Percentiles rank a stretch among this genome's conserved stretches.
Evolutionary conservation across 306 rosid species (phyloP).

Genomic region (Lotus japonicus): DNA sequence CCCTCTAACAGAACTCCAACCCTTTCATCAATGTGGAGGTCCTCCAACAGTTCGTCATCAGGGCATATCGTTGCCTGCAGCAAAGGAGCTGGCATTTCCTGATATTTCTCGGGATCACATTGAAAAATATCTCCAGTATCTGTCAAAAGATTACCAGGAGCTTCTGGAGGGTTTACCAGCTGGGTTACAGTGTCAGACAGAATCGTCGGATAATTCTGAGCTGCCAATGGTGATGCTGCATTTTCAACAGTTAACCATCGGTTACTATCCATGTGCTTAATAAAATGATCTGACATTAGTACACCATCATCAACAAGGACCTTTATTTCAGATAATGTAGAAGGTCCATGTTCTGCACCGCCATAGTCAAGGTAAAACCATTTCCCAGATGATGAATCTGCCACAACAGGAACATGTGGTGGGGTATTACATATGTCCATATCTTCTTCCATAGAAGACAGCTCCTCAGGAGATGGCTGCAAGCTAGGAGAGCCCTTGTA

Average conservation of each 20-base stretch:
- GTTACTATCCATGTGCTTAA: slow-evolving; percentile 86
- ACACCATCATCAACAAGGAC: slow-evolving; percentile 79
- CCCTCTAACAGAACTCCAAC: slow-evolving; percentile 65
- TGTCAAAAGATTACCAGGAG: slow-evolving; percentile 81
- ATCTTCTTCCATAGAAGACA: slow-evolving; percentile 94
- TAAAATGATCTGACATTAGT: slow-evolving; percentile 76
- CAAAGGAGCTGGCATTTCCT: slow-evolving; percentile 30
- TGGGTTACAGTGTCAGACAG: slow-evolving; percentile 72
- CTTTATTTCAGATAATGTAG: slow-evolving; percentile 71
- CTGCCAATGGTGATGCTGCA: slow-evolving; percentile 79
- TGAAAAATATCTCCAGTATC: slow-evolving; percentile 57
- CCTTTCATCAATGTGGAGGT: slow-evolving; percentile 79
- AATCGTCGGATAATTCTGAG: slow-evolving; percentile 57
- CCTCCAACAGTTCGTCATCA: slow-evolving; percentile 38
- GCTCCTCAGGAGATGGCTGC: slow-evolving; percentile 58
- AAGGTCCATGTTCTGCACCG: slow-evolving; percentile 81
- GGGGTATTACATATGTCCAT: slow-evolving; percentile 99
- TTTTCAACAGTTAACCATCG: slow-evolving; percentile 96
- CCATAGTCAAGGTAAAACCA: slow-evolving; percentile 92
- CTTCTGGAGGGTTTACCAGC: slow-evolving; percentile 92
- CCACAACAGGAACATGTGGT: slow-evolving; percentile 67
- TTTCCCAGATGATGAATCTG: slow-evolving; percentile 65
- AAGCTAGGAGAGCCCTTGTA: slow-evolving; percentile 41
- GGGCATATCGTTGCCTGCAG: slow-evolving; percentile 23
- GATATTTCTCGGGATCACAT: slow-evolving; percentile 29